Percentiles rank a stretch among this genome's conserved stretches.
phyloP scores from a whole-genome alignment of 371 early-diverging fungal species.

The Mortierella sp. region DNA sequence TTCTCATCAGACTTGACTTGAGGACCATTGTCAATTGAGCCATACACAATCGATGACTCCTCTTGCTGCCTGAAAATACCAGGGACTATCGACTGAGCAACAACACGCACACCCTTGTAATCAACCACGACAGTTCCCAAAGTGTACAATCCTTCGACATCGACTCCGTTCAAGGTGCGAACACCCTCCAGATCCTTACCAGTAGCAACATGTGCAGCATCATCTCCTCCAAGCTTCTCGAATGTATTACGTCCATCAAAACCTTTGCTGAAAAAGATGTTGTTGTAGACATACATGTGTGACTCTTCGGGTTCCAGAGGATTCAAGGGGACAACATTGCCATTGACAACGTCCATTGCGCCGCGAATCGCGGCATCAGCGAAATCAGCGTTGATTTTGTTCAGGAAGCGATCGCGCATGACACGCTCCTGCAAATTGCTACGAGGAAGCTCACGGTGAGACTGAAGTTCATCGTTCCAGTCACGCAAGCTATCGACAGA shows the following conservation, averaged over 20 bases:
- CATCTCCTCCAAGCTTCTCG: constrained; percentile 88
- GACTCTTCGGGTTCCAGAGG: constrained; percentile 81
- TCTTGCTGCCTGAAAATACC: constrained; percentile 81
- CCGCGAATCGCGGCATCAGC: constrained; percentile 91
- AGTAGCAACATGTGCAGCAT: constrained; percentile 93
- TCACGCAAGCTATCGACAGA: constrained; percentile 86
- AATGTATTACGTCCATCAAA: constrained; percentile 91
- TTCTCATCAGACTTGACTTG: constrained; percentile 75
- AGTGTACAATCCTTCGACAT: constrained; percentile 83
- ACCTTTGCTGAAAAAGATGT: constrained; percentile 94
- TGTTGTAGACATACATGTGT: constrained; percentile 94
- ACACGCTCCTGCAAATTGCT: constrained; percentile 86
- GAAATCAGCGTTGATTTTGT: constrained; percentile 91
- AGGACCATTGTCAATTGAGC: constrained; percentile 89
- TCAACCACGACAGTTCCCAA: constrained; percentile 93
- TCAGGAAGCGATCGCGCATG: constrained; percentile 85
- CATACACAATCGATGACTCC: constrained; percentile 87
- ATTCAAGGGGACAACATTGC: constrained; percentile 84
- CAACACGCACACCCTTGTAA: constrained; percentile 90
- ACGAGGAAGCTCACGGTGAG: constrained; percentile 87
- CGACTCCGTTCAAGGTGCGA: constrained; percentile 79
- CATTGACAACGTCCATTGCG: constrained; percentile 87
- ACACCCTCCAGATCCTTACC: constrained; percentile 96
- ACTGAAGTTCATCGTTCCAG: constrained; percentile 97
- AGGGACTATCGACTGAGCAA: constrained; percentile 95